Percentiles rank a stretch among this genome's conserved stretches.
phyloP scores from a whole-genome alignment of 2,329 filamentous ascomycete species.

The Ustilaginoidea virens region DNA sequence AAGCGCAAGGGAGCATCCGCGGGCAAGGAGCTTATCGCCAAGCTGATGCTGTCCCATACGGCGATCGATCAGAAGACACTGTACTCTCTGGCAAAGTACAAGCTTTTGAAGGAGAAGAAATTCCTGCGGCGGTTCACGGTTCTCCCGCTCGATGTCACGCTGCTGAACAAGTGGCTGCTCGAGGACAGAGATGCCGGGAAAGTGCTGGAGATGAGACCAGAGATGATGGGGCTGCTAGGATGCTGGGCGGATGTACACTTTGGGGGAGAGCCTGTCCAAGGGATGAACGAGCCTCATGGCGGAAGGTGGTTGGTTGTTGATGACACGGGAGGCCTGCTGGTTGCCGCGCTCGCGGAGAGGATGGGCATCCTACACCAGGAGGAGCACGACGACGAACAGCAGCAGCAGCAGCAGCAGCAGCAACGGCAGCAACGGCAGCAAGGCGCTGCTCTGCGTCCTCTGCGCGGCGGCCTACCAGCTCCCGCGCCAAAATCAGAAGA shows the following conservation, averaged over 20 bases:
- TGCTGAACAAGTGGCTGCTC: slow-evolving; percentile 62
- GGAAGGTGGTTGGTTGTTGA: slow-evolving; percentile 69
- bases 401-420: neutral
- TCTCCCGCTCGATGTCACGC: slow-evolving; percentile 65
- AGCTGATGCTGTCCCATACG: slow-evolving; percentile 77
- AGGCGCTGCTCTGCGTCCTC: no score
- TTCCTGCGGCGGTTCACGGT: slow-evolving; percentile 81
- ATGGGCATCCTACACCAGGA: slow-evolving; percentile 61
- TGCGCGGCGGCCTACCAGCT: no score
- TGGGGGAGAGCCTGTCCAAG: slow-evolving; percentile 14
- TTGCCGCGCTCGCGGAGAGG: slow-evolving; percentile 72
- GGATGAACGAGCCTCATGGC: slow-evolving; percentile 12
- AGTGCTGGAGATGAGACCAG: slow-evolving; percentile 75
- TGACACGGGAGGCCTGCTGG: slow-evolving; percentile 69
- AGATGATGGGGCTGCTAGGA: slow-evolving; percentile 64
- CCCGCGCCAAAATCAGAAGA: no score
- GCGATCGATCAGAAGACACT: slow-evolving; percentile 86
- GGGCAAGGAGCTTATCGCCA: slow-evolving; percentile 83
- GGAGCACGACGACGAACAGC: slow-evolving; percentile 12
- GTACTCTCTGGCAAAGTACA: slow-evolving; percentile 92
- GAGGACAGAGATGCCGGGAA: slow-evolving; percentile 65
- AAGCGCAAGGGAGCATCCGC: slow-evolving; percentile 61
- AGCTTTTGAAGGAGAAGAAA: slow-evolving; percentile 83
- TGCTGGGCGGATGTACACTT: slow-evolving; percentile 88
- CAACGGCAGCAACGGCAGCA: no score